These are phyloP conservation scores for Penicillium polonicum DNA, from an alignment of 2,329 filamentous ascomycete species.

Conservation along the genomic window DNA sequence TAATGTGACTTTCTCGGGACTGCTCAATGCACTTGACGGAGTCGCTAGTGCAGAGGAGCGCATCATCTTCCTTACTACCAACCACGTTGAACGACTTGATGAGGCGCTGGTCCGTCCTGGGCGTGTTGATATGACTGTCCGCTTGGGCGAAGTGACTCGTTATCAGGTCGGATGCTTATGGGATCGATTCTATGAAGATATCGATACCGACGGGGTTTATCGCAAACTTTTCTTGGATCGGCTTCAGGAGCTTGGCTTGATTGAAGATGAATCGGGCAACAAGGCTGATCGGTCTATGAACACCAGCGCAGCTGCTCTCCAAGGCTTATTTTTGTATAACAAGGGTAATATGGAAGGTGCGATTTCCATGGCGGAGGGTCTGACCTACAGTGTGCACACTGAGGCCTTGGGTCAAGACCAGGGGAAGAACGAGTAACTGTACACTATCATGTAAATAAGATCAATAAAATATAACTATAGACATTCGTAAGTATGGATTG, in stretches of 20 bases:
- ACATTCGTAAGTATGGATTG: background rate
- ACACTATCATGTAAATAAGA: constrained; percentile 29
- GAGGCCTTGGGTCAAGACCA: constrained; percentile 25
- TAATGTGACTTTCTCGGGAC: constrained; percentile 89
- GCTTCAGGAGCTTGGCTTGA: constrained; percentile 68
- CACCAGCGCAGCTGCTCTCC: constrained; percentile 86
- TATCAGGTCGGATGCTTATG: constrained; percentile 86
- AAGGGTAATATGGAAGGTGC: constrained; percentile 88
- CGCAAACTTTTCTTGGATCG: constrained; percentile 68
- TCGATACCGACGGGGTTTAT: constrained; percentile 64
- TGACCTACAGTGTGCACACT: constrained; percentile 35
- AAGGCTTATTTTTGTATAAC: constrained; percentile 93
- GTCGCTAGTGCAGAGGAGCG: constrained; percentile 94
- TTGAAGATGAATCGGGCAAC: constrained; percentile 57
- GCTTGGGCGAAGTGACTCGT: constrained; percentile 81
- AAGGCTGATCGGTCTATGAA: constrained; percentile 48
- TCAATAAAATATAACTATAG: constrained; percentile 13
- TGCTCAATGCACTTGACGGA: constrained; percentile 83
- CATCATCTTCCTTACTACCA: constrained; percentile 90
- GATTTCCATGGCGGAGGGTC: constrained; percentile 68
- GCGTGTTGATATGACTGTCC: constrained; percentile 87
- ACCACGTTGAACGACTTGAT: constrained; percentile 86
- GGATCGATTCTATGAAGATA: constrained; percentile 89
- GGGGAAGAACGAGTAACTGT: constrained; percentile 17
- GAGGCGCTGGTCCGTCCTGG: constrained; percentile 87